Evolutionary conservation across 1,284 basidiomycete genomes (phyloP).

Genomic region (Apiotrichum sp.): DNA sequence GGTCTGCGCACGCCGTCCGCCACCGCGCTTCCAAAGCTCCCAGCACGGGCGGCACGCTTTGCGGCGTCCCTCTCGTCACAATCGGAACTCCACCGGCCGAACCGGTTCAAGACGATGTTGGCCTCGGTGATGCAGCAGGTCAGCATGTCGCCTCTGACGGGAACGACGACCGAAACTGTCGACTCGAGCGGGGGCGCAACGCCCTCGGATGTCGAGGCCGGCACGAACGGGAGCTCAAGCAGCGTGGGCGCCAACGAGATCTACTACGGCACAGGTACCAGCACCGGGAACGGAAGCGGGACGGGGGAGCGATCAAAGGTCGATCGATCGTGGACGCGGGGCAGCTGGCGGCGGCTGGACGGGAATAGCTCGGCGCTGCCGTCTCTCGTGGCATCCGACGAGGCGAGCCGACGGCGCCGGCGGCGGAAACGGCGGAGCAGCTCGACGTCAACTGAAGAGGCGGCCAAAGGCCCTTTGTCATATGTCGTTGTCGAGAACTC

Average conservation of each 20-base stretch:
- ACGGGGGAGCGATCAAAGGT: background rate
- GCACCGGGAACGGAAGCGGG: background rate
- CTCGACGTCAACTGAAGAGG: background rate
- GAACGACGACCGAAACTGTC: background rate
- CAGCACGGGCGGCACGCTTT: background rate
- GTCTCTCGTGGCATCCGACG: background rate
- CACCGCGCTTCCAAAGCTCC: too few relatives aligned
- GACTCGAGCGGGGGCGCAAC: background rate
- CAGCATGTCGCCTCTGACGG: background rate
- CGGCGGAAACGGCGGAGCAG: background rate
- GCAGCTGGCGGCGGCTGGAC: background rate
- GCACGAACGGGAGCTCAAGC: background rate
- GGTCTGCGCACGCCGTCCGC: too few relatives aligned
- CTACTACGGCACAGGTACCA: background rate
- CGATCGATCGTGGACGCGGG: background rate
- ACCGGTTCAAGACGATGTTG: background rate
- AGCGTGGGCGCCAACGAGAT: background rate
- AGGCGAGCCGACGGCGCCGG: background rate
- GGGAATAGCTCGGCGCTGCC: background rate
- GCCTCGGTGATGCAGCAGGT: background rate
- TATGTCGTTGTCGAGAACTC: background rate
- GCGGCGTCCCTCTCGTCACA: background rate
- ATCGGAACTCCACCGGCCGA: background rate
- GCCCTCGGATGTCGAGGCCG: background rate
- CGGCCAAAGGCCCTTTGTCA: background rate